Evolutionary conservation across 228 moss, liverwort and hornwort genomes (phyloP).

Genomic region (Sphagnum fallax): DNA sequence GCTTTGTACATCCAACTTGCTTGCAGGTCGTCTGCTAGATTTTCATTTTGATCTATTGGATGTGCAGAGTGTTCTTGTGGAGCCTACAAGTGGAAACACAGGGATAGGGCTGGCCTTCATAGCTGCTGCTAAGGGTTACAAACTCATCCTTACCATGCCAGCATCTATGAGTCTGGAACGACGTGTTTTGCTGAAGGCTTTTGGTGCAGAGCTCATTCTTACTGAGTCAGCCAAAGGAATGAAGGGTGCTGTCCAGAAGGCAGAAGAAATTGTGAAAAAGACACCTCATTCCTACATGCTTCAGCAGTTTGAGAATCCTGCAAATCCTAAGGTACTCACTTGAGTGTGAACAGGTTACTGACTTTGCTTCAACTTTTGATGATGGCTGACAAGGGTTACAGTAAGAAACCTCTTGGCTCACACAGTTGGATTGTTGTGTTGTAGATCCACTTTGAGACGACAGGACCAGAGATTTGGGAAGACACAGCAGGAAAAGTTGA

Average conservation of each 20-base stretch:
- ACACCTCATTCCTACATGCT: conserved; percentile 93
- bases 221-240: conserved; percentile 98
- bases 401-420: neutral
- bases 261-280: conserved; percentile 87
- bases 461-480: conserved; percentile 98
- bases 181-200: conserved; percentile 89
- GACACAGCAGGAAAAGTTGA: conserved; percentile 94
- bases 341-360: neutral
- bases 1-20: too few species aligned
- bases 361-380: neutral
- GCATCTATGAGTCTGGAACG: conserved; percentile 99
- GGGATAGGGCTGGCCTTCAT: conserved; percentile 98
- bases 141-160: conserved; percentile 97
- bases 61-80: conserved; percentile 83
- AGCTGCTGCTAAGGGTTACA: conserved; percentile 94
- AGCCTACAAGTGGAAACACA: conserved; percentile 98
- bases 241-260: conserved; percentile 99
- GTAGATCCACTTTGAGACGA: conserved; percentile 97
- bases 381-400: neutral
- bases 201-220: conserved; percentile 88
- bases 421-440: neutral
- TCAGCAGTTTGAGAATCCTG: conserved; percentile 97
- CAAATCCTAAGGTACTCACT: conserved; percentile 76
- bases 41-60: neutral
- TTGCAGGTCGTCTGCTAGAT: too few species aligned